These are phyloP conservation scores for Daldinia loculata DNA, from an alignment of 495 filamentous ascomycete species.

Conservation along the genomic window DNA sequence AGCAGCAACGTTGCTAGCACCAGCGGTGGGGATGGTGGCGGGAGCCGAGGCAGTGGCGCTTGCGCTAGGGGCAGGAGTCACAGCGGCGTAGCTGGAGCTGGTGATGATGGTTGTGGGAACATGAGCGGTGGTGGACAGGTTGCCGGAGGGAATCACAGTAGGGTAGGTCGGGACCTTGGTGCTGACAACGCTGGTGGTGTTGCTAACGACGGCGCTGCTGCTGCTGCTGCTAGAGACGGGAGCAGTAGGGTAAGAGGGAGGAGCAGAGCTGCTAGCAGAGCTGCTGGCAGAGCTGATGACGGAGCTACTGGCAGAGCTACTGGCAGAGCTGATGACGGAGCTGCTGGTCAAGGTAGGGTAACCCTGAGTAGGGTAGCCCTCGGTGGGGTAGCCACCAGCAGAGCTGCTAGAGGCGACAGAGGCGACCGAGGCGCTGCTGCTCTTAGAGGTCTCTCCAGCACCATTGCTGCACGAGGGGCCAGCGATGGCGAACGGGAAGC, in stretches of 20 bases:
- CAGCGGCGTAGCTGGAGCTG: slow-evolving; percentile 23
- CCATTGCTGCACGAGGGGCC: slow-evolving; percentile 36
- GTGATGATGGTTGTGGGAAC: slow-evolving; percentile 24
- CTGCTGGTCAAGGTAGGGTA: slow-evolving; percentile 18
- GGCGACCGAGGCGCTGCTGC: slow-evolving; percentile 6
- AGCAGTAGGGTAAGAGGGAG: slow-evolving; percentile 27
- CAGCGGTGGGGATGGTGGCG: slow-evolving; percentile 39
- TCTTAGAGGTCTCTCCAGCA: slow-evolving; percentile 13
- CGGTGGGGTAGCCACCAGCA: background rate
- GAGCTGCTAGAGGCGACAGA: slow-evolving; percentile 19
- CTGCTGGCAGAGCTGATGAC: slow-evolving; percentile 11
- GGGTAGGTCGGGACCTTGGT: background rate
- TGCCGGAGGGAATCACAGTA: slow-evolving; percentile 1
- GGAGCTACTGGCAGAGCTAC: slow-evolving; percentile 17
- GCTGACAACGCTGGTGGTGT: slow-evolving; percentile 19
- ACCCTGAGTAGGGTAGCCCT: background rate
- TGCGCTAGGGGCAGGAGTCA: slow-evolving; percentile 27
- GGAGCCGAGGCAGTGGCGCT: slow-evolving; percentile 26
- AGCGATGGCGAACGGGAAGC: slow-evolving; percentile 58
- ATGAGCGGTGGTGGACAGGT: slow-evolving; percentile 22
- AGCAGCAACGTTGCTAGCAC: slow-evolving; percentile 45
- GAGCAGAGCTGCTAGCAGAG: slow-evolving; percentile 10
- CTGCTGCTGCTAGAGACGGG: slow-evolving; percentile 30
- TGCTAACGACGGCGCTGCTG: slow-evolving; percentile 18
- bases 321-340: slow-evolving; percentile 8